These are phyloP conservation scores for Brassica balearica DNA, from an alignment of 441 rosid species.

Conservation along the genomic window DNA sequence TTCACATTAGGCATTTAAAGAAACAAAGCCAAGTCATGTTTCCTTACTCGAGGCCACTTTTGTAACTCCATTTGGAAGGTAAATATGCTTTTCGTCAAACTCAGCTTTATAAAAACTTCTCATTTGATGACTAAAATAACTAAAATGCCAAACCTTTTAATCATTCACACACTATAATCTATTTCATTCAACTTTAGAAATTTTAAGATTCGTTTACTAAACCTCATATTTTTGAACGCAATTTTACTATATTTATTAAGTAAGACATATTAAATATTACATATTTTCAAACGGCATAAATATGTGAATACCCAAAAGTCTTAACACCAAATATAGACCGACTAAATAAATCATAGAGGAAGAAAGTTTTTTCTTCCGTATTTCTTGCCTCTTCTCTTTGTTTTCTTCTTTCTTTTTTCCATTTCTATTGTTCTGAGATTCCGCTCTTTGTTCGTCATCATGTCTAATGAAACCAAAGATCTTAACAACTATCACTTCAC, in stretches of 20 bases:
- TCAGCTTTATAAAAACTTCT: background rate
- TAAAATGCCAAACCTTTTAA: conserved; percentile 22
- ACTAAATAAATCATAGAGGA: conserved; percentile 34
- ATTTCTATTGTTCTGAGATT: background rate
- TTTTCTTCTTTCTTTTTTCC: background rate
- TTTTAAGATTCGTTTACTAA: background rate
- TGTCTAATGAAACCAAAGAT: conserved; percentile 53
- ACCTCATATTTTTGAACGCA: conserved; percentile 6
- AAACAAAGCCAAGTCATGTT: conserved; percentile 14
- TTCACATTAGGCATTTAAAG: conserved; percentile 14
- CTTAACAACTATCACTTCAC: conserved; percentile 47
- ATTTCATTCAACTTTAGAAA: conserved; percentile 16
- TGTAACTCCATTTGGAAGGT: conserved; percentile 29
- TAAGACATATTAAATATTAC: conserved; percentile 20
- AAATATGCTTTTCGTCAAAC: conserved; percentile 33
- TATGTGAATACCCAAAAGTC: conserved; percentile 44
- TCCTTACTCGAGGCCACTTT: conserved; percentile 38
- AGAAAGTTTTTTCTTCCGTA: conserved; percentile 6
- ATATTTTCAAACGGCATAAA: conserved; percentile 43
- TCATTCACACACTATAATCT: conserved; percentile 37
- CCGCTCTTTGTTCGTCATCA: conserved; percentile 23
- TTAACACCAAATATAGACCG: conserved; percentile 37
- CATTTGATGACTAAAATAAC: background rate
- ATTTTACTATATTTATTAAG: background rate
- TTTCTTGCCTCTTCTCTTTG: background rate